Evolutionary conservation across 73 alveolate species (phyloP).

Genomic region (Strombidium stylifer): DNA sequence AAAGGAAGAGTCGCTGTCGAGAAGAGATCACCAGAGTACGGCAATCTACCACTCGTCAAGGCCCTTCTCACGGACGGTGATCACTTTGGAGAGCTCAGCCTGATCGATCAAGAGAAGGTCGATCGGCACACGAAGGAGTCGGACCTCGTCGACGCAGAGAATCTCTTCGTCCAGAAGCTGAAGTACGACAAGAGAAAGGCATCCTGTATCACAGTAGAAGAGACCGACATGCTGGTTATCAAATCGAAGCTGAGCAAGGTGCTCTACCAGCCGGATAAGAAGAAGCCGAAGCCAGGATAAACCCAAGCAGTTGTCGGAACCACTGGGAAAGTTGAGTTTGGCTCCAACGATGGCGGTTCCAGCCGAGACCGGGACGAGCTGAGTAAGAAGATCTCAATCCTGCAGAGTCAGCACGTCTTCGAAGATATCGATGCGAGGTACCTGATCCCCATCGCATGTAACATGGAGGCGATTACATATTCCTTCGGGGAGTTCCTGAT

Average conservation of each 20-base stretch:
- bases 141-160: too few species aligned
- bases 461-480: slow-evolving; percentile 14
- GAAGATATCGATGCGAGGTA: slow-evolving; percentile 42
- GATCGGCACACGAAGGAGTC: too few species aligned
- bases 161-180: too few species aligned
- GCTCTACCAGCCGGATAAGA: slow-evolving; percentile 25
- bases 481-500: slow-evolving; percentile 45
- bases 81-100: slow-evolving; percentile 36
- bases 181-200: slow-evolving; percentile 36
- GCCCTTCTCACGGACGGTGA: slow-evolving; percentile 47
- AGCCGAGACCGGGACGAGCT: slow-evolving; percentile 18
- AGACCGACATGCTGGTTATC: slow-evolving; percentile 14
- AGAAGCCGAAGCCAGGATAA: slow-evolving; percentile 1
- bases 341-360: background rate
- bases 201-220: slow-evolving; percentile 28
- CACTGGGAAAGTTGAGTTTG: background rate
- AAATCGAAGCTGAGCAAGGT: slow-evolving; percentile 17
- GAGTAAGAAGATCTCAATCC: slow-evolving; percentile 16
- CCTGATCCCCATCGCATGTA: slow-evolving; percentile 42
- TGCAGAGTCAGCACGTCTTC: slow-evolving; percentile 8
- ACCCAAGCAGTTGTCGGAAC: background rate
- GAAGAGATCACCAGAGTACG: slow-evolving; percentile 36
- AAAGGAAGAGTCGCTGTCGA: slow-evolving; percentile 45
- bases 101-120: slow-evolving; percentile 12
- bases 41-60: slow-evolving; percentile 40